These are phyloP conservation scores for Ustilago lituana DNA, from an alignment of 1,284 basidiomycete species.

Conservation along the genomic window DNA sequence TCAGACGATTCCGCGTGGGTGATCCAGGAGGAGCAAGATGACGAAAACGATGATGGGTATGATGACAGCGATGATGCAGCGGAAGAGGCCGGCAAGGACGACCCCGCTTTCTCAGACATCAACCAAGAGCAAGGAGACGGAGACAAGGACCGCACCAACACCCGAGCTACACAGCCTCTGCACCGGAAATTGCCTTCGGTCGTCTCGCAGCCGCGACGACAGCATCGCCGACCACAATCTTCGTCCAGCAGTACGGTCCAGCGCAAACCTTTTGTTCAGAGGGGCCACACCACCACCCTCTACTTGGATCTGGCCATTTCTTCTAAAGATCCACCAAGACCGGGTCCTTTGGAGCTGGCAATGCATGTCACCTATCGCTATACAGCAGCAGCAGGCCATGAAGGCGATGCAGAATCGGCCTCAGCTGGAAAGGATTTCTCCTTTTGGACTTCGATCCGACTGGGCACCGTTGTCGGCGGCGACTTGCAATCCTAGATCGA, in stretches of 20 bases:
- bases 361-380: slow-evolving; percentile 55
- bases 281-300: slow-evolving; percentile 36
- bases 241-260: background rate
- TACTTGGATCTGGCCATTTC: slow-evolving; percentile 36
- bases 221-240: background rate
- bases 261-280: slow-evolving; percentile 29
- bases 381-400: background rate
- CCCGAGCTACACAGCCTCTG: background rate
- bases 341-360: slow-evolving; percentile 32
- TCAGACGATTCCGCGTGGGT: slow-evolving; percentile 16
- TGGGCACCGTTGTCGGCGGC: slow-evolving; percentile 16
- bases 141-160: too few relatives aligned
- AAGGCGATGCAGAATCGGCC: background rate
- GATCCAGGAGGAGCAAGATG: slow-evolving; percentile 21
- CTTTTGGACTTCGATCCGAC: slow-evolving; percentile 28
- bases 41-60: slow-evolving; percentile 11
- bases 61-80: slow-evolving; percentile 1
- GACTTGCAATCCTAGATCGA: background rate
- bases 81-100: background rate
- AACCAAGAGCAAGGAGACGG: slow-evolving; percentile 10
- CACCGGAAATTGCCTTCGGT: background rate
- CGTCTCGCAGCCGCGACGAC: background rate
- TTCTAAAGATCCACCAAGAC: slow-evolving; percentile 7
- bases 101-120: background rate
- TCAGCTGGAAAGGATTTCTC: slow-evolving; percentile 21